Evolutionary conservation across 495 filamentous ascomycete genomes (phyloP).

Genomic region (Penicillium subrubescens): DNA sequence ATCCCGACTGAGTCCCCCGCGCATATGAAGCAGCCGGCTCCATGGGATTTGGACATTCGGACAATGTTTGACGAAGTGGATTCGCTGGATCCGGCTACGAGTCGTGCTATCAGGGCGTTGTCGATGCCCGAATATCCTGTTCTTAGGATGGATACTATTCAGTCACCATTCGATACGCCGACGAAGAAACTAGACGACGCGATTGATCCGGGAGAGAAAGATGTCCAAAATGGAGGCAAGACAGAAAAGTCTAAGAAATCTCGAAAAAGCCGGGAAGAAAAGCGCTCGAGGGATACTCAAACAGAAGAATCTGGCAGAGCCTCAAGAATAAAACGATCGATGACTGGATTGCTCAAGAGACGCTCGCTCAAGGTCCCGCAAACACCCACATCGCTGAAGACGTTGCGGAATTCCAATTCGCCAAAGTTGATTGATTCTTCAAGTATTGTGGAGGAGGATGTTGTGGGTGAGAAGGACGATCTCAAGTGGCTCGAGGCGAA

Average conservation of each 20-base stretch:
- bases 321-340: slow-evolving; percentile 18
- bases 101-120: slow-evolving; percentile 9
- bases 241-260: not conserved
- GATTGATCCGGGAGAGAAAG: slow-evolving; percentile 11
- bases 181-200: slow-evolving; percentile 15
- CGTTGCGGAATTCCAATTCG: not conserved
- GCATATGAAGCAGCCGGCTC: slow-evolving; percentile 10
- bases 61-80: slow-evolving; percentile 24
- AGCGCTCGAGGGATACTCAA: not conserved
- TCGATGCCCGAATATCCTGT: slow-evolving; percentile 25
- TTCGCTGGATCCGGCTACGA: slow-evolving; percentile 4
- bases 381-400: slow-evolving; percentile 20
- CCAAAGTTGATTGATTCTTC: slow-evolving; percentile 18
- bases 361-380: slow-evolving; percentile 17
- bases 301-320: not conserved
- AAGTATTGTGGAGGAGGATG: slow-evolving; percentile 17
- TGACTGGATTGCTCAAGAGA: slow-evolving; percentile 18
- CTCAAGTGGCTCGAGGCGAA: slow-evolving; percentile 25
- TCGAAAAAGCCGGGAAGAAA: not conserved
- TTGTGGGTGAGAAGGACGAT: slow-evolving; percentile 14
- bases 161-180: slow-evolving; percentile 14
- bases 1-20: slow-evolving; percentile 18
- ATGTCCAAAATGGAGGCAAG: not conserved
- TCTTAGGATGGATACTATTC: slow-evolving; percentile 22
- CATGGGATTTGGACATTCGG: slow-evolving; percentile 15